Evolutionary conservation across 2,329 filamentous ascomycete genomes (phyloP), one percentile per base, ranked within the genome.

Genomic region (Zopfia rhizophila): DNA sequence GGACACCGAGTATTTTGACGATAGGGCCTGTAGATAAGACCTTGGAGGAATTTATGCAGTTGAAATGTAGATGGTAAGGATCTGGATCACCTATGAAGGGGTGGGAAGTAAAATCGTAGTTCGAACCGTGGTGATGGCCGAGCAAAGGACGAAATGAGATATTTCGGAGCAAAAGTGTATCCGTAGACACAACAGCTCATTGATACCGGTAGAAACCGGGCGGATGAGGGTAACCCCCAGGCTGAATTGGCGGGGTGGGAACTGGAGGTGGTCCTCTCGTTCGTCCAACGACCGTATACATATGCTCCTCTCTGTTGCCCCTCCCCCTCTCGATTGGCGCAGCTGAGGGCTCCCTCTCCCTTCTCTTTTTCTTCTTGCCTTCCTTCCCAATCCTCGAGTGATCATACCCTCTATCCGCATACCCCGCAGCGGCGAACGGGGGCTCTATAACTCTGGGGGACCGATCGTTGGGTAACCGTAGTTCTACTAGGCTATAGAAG

Each of bases 401-500:
- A 16, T 62, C 59, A 19, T 69, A 72, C 0, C 69, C 70, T 48
- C 59, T 51, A 42, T 73, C 70, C 12, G 58, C 61, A 36, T 73
- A 73, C 7, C 70, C 70, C 17, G 69, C 68, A 16, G 53, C 62
- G 22, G 70, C 70, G 36, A 72, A 72, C 0, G 69, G 69, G 3
- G 74, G 74, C 38, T 73, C 65, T 10, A 60, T 35, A 2, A 78
- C 70, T 25, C 61, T 60, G 12, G 63, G 55, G 19, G 72, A 69
- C 12, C 64, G 53, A 45, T 90, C 86, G 28, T 73, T 72, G 0
- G 89, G 88, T 4, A 90, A 71, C 16, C 77, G 81, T 47, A 91
- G 68, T 42, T 86, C 82, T 24, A 91, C 86, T 25, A 91, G 75
- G 48, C 83, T 79, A 71, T 87, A 92, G 66, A 88, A 92, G 71